Evolutionary conservation across 768 basidiomycete genomes (phyloP).

Genomic region (Tylopilus subfusipes): DNA sequence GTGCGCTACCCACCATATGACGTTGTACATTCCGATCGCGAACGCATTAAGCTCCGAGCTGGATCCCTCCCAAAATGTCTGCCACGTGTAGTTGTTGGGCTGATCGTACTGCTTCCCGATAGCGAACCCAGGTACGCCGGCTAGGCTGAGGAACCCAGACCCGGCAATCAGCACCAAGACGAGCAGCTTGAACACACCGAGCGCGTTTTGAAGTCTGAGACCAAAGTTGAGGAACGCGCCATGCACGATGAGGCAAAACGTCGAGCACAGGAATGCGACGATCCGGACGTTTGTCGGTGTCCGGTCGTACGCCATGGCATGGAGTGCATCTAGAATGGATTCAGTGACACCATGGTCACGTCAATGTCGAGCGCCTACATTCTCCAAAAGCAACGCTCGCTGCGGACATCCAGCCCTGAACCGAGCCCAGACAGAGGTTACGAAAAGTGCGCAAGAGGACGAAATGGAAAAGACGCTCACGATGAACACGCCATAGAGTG

Average conservation of each 20-base stretch:
- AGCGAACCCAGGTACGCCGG: slow-evolving; percentile 46
- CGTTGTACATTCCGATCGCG: slow-evolving; percentile 61
- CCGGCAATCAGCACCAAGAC: slow-evolving; percentile 49
- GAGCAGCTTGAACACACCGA: slow-evolving; percentile 61
- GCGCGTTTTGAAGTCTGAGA: slow-evolving; percentile 57
- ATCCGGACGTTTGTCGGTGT: slow-evolving; percentile 47
- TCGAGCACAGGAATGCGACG: slow-evolving; percentile 53
- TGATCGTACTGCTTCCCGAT: slow-evolving; percentile 48
- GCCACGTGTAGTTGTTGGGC: slow-evolving; percentile 59
- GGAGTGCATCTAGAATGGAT: slow-evolving; percentile 51
- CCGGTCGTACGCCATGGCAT: slow-evolving; percentile 47
- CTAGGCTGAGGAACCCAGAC: slow-evolving; percentile 51
- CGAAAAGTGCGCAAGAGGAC: neutral
- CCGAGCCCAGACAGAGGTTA: slow-evolving; percentile 34
- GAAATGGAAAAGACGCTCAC: slow-evolving; percentile 35
- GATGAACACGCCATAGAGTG: slow-evolving; percentile 53
- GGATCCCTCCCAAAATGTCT: slow-evolving; percentile 61
- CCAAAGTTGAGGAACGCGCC: slow-evolving; percentile 53
- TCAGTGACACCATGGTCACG: neutral
- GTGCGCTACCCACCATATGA: slow-evolving; percentile 52
- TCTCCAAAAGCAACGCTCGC: slow-evolving; percentile 68
- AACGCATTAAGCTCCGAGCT: slow-evolving; percentile 55
- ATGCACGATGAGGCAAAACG: slow-evolving; percentile 56
- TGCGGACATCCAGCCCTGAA: slow-evolving; percentile 55
- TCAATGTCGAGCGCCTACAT: slow-evolving; percentile 42